These are phyloP conservation scores for Alternaria infectoria DNA, from an alignment of 2,329 filamentous ascomycete genomes.

Conservation along the genomic window DNA sequence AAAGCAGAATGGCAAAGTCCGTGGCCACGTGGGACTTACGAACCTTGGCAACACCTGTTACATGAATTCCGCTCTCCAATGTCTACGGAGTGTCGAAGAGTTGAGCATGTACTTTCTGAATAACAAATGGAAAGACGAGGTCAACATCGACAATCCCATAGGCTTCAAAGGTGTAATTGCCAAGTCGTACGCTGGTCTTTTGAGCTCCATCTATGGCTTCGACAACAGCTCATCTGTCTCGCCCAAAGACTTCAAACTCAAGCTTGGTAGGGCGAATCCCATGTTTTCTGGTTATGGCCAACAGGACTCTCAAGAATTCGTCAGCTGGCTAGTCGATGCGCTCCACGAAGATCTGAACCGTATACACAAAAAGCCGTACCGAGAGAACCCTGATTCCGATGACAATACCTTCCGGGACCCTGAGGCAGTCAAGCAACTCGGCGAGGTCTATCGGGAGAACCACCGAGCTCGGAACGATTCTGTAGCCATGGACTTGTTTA, in stretches of 20 bases:
- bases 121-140: conserved; percentile 72
- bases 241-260: conserved; percentile 81
- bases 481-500: conserved; percentile 93
- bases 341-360: conserved; percentile 95
- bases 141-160: conserved; percentile 85
- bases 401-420: conserved; percentile 91
- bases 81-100: conserved; percentile 90
- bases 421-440: conserved; percentile 80
- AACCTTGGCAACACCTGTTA: conserved; percentile 99
- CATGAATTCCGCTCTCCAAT: conserved; percentile 98
- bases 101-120: conserved; percentile 86
- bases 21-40: conserved; percentile 80
- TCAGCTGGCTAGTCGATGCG: conserved; percentile 92
- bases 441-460: conserved; percentile 87
- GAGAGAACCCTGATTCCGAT: conserved; percentile 96
- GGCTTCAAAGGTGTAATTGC: conserved; percentile 87
- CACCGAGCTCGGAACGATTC: conserved; percentile 93
- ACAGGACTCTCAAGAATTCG: conserved; percentile 96
- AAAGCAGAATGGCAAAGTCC: conserved; percentile 69
- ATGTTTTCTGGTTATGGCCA: conserved; percentile 94
- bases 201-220: conserved; percentile 80
- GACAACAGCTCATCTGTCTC: conserved; percentile 70
- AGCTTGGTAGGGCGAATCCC: conserved; percentile 79
- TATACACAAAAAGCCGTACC: conserved; percentile 94
- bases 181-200: conserved; percentile 76